Evolutionary conservation across 805 yeast genomes (phyloP), one percentile per base, ranked within the genome.

Genomic region (Myxozyma mucilagina): DNA sequence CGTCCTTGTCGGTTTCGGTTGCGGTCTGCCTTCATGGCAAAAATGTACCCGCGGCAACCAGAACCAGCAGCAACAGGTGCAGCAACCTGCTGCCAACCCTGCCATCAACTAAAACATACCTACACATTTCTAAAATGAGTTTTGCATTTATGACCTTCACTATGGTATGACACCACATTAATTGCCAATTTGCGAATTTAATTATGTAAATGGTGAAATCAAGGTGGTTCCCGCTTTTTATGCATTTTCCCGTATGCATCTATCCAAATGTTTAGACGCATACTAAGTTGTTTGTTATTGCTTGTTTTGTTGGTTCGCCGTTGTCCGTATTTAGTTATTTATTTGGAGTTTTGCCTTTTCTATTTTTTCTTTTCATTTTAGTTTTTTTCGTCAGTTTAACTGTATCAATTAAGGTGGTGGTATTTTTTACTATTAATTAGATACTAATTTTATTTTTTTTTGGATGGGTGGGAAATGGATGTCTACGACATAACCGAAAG

Each of bases 1-100:
- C 53, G 65, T 63, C 18, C 66, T 64, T 10, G 53, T 64, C 18
- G 68, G 68, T 10, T 57, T 65, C 38, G 68, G 67, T 7, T 65
- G 68, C 43, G 68, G 68, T 29, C 58, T 65, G 38, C 68, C 67
- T 11, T 42, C 60, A 31, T 64, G 66, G 64, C 67, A 64, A 39
- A 64, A 64, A 16, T 64, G 67, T 47, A 45, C 56, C 18, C 50
- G 63, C 34, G 53, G 65, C 14, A 35, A 48, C 38, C 38, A 32
- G 49, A 38, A 61, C 13, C 48, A 47, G 14, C 43, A 49, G 38
- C 55, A 52, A 35, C 48, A 57, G 47, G 31, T 41, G 41, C 38
- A 45, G 31, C 54, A 43, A 47, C 47, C n/a, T n/a, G n/a, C n/a
- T n/a, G n/a, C n/a, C n/a, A n/a, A n/a, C n/a, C n/a, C n/a, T n/a